A percentile compares a stretch with the other conserved stretches of the same genome.
phyloP scores from a whole-genome alignment of 2,329 filamentous ascomycete species.

The Balansia obtecta region DNA sequence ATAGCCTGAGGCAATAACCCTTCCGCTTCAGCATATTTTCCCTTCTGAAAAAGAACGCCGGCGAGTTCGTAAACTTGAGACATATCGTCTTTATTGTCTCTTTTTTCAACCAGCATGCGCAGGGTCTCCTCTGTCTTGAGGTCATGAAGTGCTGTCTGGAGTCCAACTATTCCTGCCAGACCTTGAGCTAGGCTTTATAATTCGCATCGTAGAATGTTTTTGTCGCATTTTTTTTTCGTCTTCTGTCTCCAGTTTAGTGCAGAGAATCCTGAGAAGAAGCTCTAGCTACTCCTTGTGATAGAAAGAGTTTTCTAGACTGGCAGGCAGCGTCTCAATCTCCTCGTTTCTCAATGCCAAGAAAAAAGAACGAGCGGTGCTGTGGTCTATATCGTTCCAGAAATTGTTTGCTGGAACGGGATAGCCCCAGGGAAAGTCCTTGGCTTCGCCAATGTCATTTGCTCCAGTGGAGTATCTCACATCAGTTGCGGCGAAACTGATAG shows the following conservation, averaged over 20 bases:
- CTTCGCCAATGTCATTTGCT: neutral
- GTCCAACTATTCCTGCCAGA: neutral
- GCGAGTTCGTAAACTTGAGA: neutral
- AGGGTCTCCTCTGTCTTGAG: neutral
- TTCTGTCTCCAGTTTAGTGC: neutral
- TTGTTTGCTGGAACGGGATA: neutral
- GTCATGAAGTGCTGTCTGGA: neutral
- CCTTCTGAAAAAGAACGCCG: neutral
- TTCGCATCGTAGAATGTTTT: neutral
- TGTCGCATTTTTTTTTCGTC: neutral
- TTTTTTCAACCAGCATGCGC: neutral
- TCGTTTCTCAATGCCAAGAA: neutral
- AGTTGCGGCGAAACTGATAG: neutral
- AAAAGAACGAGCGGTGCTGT: neutral
- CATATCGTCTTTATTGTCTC: neutral
- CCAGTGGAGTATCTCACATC: neutral
- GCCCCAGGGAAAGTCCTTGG: neutral
- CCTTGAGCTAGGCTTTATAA: neutral
- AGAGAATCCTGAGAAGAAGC: neutral
- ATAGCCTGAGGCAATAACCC: neutral
- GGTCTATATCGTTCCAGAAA: neutral
- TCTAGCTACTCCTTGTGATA: neutral
- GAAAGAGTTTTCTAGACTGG: neutral
- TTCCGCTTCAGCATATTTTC: neutral
- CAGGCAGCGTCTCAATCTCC: neutral